Conservation (phyloP, 73 alveolate genomes). For the Urostyla sp. region DNA sequence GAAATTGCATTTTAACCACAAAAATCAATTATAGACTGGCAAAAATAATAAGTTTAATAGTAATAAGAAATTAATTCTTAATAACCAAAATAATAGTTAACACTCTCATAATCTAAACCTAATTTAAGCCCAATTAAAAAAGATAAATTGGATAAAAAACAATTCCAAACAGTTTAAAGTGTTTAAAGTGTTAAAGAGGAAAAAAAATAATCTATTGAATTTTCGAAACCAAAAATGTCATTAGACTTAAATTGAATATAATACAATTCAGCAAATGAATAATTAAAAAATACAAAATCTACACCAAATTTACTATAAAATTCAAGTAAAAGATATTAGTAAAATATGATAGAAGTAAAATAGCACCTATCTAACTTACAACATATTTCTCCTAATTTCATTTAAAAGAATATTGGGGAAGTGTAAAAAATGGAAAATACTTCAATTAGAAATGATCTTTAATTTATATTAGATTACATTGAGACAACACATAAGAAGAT, state of each 20-base stretch:
- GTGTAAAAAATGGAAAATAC: background rate
- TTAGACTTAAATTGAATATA: too few relatives aligned
- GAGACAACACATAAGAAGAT: slow-evolving; percentile 29
- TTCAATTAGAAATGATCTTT: slow-evolving; percentile 1
- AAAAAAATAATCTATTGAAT: background rate
- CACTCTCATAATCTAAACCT: background rate
- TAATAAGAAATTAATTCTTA: too few relatives aligned
- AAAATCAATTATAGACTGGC: too few relatives aligned
- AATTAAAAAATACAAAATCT: background rate
- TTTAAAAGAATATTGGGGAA: background rate
- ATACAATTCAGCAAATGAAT: background rate
- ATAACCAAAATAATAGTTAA: too few relatives aligned
- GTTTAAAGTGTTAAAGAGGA: background rate
- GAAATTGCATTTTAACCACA: too few relatives aligned
- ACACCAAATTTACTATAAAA: slow-evolving; percentile 24
- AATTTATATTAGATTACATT: background rate
- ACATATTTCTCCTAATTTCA: slow-evolving; percentile 22
- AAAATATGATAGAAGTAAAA: background rate
- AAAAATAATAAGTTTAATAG: too few relatives aligned
- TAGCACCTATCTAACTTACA: background rate
- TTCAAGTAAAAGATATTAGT: background rate
- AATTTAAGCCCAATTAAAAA: background rate
- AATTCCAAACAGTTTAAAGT: background rate
- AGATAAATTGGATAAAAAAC: background rate
- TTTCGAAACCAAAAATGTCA: background rate